Evolutionary conservation across 2,329 filamentous ascomycete genomes (phyloP), one percentile per base, ranked within the genome.

Genomic region (Helotiales sp.): DNA sequence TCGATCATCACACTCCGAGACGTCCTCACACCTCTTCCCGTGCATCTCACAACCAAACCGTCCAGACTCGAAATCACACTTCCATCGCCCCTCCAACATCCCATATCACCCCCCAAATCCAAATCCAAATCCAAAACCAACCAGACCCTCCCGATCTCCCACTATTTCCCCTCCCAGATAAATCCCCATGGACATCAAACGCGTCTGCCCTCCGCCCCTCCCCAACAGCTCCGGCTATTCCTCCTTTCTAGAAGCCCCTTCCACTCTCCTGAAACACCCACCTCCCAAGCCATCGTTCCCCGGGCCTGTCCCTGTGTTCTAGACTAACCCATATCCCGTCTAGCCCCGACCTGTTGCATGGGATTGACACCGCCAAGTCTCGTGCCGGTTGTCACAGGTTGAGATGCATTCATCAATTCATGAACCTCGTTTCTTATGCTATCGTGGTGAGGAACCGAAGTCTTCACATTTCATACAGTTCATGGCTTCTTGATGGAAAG

Each of bases 361-460:
- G 59, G 52, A 46, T 27, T 58, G 55, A 59, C 38, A 58, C 59
- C 15, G 56, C 57, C 59, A 57, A 59, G 54, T 36, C 36, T n/a
- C 30, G 47, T 46, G 31, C 52, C 34, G 50, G 34, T 17, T 54
- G 55, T 58, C 49, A 52, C 56, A 58, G 46, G 48, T 59, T 52
- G 24, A 48, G 46, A 54, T 59, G 36, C 19, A 40, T 40, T 8
- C n/a, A n/a, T n/a, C n/a, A n/a, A n/a, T n/a, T n/a, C n/a, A n/a
- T n/a, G n/a, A n/a, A n/a, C n/a, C n/a, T n/a, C n/a, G n/a, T 40
- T 40, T 40, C 36, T 40, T 40, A 40, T 40, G 36, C 36, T 19
- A 19, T 40, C 36, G 17, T 19, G 31, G n/a, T 10, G 17, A 22
- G n/a, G 36, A 40, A 40, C 36, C 36, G n/a, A 40, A 40, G 17